phyloP scores from a whole-genome alignment of 2,329 filamentous ascomycete species.

The Simplicillium aogashimaense region DNA sequence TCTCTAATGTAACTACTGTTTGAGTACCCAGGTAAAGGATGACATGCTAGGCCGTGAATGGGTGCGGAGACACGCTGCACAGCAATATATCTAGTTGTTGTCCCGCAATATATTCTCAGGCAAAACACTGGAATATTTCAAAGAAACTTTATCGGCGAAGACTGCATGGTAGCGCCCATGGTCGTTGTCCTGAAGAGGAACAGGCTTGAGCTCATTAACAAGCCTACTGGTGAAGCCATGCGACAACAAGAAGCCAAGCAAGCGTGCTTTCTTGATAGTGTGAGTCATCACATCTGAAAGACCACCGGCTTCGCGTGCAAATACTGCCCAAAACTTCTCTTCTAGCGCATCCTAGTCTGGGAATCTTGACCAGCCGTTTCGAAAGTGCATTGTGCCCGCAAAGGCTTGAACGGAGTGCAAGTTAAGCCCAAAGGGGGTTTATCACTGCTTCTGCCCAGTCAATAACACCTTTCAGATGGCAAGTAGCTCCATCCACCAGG shows the following conservation, averaged over 20 bases:
- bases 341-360: constrained; percentile 20
- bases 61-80: too few relatives aligned
- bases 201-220: constrained; percentile 20
- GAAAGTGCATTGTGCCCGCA: constrained; percentile 22
- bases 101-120: too few relatives aligned
- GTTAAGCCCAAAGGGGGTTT: constrained; percentile 30
- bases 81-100: too few relatives aligned
- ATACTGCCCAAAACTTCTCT: constrained; percentile 21
- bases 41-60: too few relatives aligned
- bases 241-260: constrained; percentile 21
- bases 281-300: constrained; percentile 14
- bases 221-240: constrained; percentile 27
- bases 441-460: constrained; percentile 31
- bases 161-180: too few relatives aligned
- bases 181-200: constrained; percentile 26
- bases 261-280: constrained; percentile 20
- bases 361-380: constrained; percentile 21
- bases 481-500: constrained; percentile 24
- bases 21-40: too few relatives aligned
- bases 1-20: too few relatives aligned
- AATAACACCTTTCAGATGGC: constrained; percentile 26
- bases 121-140: too few relatives aligned
- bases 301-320: constrained; percentile 17
- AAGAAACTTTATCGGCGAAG: too few relatives aligned
- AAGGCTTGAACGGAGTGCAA: constrained; percentile 23